Evolutionary conservation across 257 asterid genomes (phyloP).

Genomic region (Gynochthodes officinalis): DNA sequence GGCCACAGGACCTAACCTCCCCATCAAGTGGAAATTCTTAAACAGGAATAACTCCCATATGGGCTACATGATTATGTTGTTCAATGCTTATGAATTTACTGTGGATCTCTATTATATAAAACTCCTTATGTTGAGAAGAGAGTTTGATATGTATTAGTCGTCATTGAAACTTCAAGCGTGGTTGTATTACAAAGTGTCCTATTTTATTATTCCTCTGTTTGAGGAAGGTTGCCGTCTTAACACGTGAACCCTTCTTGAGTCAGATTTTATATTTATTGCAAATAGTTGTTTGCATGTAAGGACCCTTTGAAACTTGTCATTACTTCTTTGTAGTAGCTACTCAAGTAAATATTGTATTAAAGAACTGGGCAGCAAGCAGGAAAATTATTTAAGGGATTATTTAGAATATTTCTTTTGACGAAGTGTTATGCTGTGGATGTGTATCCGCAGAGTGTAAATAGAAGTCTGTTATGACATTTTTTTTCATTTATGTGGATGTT

Average conservation of each 20-base stretch:
- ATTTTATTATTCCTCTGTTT: not conserved
- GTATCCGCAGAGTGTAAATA: not conserved
- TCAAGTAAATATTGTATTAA: not conserved
- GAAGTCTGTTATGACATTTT: not conserved
- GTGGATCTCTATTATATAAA: not conserved
- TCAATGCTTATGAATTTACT: not conserved
- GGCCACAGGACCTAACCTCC: not conserved
- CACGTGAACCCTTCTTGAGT: not conserved
- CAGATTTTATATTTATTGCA: not conserved
- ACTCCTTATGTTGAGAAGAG: not conserved
- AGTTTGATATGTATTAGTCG: not conserved
- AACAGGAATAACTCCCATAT: not conserved
- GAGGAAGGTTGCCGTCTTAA: not conserved
- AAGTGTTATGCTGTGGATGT: not conserved
- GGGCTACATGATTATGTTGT: not conserved
- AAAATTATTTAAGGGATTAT: not conserved
- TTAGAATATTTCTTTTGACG: not conserved
- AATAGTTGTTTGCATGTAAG: not conserved
- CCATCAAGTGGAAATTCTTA: not conserved
- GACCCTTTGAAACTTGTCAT: not conserved
- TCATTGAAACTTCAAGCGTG: not conserved
- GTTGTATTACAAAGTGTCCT: not conserved
- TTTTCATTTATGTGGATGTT: not conserved
- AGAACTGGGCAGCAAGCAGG: too few species aligned
- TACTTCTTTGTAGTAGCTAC: not conserved